These are phyloP conservation scores for Pichia sp. DNA, from an alignment of 1,139 yeast genomes.

Conservation along the genomic window DNA sequence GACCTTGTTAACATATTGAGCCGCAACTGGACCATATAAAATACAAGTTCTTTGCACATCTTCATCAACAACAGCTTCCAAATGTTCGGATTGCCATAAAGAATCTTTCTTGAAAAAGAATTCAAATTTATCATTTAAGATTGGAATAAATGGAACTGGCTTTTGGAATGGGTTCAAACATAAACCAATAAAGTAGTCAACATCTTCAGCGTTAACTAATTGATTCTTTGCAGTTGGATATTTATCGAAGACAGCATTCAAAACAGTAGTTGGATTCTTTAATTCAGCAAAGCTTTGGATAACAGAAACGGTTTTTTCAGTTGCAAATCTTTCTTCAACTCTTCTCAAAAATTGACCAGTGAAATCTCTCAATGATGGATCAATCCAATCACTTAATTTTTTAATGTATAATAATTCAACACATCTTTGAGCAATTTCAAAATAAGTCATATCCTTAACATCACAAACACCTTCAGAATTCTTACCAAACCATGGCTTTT, in stretches of 20 bases:
- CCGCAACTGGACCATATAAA: conserved; percentile 97
- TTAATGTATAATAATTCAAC: conserved; percentile 84
- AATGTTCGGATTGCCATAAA: conserved; percentile 96
- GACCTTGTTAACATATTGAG: conserved; percentile 78
- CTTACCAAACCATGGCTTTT: conserved; percentile 94
- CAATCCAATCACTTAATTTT: conserved; percentile 83
- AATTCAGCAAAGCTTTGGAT: conserved; percentile 69
- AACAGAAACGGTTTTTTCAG: conserved; percentile 50
- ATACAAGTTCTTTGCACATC: conserved; percentile 98
- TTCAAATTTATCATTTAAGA: conserved; percentile 88
- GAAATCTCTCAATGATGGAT: conserved; percentile 75
- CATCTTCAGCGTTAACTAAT: conserved; percentile 90
- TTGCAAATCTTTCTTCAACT: conserved; percentile 91
- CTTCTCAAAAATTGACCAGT: conserved; percentile 84
- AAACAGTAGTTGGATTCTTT: conserved; percentile 55
- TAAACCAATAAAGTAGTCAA: conserved; percentile 82
- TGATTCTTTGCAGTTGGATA: conserved; percentile 74
- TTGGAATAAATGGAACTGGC: conserved; percentile 97
- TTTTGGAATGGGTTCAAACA: conserved; percentile 84
- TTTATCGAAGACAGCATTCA: conserved; percentile 54
- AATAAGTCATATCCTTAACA: conserved; percentile 91
- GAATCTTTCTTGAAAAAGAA: conserved; percentile 97
- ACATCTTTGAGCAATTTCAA: conserved; percentile 81
- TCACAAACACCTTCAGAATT: conserved; percentile 79
- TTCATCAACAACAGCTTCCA: conserved; percentile 91